These are phyloP conservation scores for Verticillium dahliae DNA, from an alignment of 2,329 filamentous ascomycete species.

Conservation along the genomic window DNA sequence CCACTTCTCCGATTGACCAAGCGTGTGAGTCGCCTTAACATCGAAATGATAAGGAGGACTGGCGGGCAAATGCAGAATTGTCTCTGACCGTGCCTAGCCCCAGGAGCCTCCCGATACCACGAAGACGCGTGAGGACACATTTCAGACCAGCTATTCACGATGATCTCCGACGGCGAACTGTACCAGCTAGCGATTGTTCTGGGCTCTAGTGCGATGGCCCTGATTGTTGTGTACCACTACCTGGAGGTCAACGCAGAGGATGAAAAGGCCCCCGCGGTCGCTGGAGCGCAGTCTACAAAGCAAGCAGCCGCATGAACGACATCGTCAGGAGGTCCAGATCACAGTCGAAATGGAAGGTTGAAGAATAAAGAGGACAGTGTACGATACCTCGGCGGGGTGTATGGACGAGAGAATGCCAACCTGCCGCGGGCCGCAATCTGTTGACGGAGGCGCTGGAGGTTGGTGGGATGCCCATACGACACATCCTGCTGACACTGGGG, in stretches of 20 bases:
- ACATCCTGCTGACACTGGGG: too few relatives aligned
- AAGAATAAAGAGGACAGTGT: neutral
- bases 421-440: too few relatives aligned
- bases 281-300: neutral
- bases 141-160: slow-evolving; percentile 35
- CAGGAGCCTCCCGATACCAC: neutral
- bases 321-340: neutral
- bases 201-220: slow-evolving; percentile 79
- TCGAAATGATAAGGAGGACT: neutral
- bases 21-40: neutral
- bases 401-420: too few relatives aligned
- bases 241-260: slow-evolving; percentile 80
- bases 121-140: neutral
- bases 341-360: neutral
- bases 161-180: slow-evolving; percentile 92
- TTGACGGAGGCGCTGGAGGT: too few relatives aligned
- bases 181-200: slow-evolving; percentile 92
- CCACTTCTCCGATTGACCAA: neutral
- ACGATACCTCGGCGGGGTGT: neutral
- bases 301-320: neutral
- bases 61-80: neutral
- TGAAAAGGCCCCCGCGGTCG: slow-evolving; percentile 4
- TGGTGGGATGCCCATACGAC: too few relatives aligned
- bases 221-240: slow-evolving; percentile 94
- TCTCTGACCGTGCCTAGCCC: neutral